Conservation (phyloP, 495 filamentous ascomycete genomes). For the Neurospora hispaniola region DNA sequence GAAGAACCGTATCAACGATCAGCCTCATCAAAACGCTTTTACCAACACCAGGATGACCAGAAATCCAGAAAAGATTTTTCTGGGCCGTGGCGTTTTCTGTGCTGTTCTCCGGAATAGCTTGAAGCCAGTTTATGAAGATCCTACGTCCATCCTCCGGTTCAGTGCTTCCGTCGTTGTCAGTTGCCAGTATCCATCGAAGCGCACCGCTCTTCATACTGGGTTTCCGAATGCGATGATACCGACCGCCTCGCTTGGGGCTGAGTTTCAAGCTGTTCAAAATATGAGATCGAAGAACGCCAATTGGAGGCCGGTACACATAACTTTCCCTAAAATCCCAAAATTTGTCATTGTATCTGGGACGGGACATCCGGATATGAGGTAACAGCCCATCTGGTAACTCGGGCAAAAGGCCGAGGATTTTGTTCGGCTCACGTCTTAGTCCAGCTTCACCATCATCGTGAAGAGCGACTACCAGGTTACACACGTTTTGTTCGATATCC, state of each 20-base stretch:
- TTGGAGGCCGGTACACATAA: not conserved
- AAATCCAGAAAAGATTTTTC: not conserved
- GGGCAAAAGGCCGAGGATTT: not conserved
- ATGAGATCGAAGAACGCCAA: not conserved
- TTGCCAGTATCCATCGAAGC: not conserved
- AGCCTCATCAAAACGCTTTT: not conserved
- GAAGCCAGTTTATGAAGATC: not conserved
- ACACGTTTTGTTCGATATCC: not conserved
- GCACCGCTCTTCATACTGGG: not conserved
- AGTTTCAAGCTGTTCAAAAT: not conserved
- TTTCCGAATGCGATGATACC: not conserved
- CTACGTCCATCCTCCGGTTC: not conserved
- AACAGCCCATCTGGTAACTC: not conserved
- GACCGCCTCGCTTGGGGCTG: not conserved
- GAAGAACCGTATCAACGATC: not conserved
- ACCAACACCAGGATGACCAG: not conserved
- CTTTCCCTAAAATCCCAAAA: not conserved
- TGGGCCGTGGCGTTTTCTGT: not conserved
- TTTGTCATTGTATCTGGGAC: not conserved
- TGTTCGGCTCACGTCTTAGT: not conserved
- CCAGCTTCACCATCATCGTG: not conserved
- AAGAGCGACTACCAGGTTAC: not conserved
- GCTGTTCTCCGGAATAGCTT: not conserved
- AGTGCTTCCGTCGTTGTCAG: not conserved
- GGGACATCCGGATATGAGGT: not conserved